Conservation (phyloP, 257 asterid species). For the Rubia yunnanensis region DNA sequence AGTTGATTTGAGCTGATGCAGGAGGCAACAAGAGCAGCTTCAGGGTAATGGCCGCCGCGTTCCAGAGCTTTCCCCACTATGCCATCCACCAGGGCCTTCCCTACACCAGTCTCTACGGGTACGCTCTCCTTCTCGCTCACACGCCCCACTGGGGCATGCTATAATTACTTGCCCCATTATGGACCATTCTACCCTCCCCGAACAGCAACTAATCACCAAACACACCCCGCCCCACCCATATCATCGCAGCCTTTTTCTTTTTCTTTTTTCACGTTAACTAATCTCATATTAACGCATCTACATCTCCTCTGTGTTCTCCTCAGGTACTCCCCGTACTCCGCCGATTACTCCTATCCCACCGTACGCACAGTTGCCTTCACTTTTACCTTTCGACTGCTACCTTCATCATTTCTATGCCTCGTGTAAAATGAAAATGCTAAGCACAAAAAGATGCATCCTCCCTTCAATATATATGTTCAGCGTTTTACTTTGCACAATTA, state of each 20-base stretch:
- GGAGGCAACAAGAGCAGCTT: constrained; percentile 56
- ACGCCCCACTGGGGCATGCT: not conserved
- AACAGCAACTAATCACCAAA: not conserved
- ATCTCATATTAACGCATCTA: too few relatives aligned
- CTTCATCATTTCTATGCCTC: too few relatives aligned
- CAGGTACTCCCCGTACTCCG: constrained; percentile 91
- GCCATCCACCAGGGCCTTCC: constrained; percentile 95
- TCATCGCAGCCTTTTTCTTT: too few relatives aligned
- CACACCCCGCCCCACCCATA: not conserved
- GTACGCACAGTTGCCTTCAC: constrained; percentile 41
- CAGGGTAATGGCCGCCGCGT: constrained; percentile 65
- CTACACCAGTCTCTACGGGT: constrained; percentile 79
- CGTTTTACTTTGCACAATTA: too few relatives aligned
- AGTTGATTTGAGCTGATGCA: constrained; percentile 17
- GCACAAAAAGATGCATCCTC: too few relatives aligned
- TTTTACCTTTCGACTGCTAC: too few relatives aligned
- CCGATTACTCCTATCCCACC: constrained; percentile 70
- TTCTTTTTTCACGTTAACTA: too few relatives aligned
- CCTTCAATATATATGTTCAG: too few relatives aligned
- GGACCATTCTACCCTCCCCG: too few relatives aligned
- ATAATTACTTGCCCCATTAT: not conserved
- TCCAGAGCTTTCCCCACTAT: constrained; percentile 73
- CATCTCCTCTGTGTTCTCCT: too few relatives aligned
- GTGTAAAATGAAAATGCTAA: too few relatives aligned
- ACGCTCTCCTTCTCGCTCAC: not conserved